A percentile compares a stretch with the other conserved stretches of the same genome.
Evolutionary conservation across 495 filamentous ascomycete species (phyloP).

Genomic region (Wilcoxina mikolae): DNA sequence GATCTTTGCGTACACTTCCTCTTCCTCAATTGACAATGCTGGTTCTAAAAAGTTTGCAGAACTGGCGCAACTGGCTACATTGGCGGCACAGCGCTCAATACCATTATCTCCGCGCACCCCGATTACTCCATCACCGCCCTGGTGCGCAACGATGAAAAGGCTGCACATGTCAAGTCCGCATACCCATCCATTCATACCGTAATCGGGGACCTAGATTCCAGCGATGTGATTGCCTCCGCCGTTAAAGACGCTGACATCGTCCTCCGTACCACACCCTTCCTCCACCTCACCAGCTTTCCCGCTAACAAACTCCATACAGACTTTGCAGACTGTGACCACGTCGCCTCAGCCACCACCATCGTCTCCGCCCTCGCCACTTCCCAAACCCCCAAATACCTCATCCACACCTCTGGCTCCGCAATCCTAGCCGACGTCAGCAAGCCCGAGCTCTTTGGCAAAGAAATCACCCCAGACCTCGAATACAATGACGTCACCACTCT

Average conservation of each 20-base stretch:
- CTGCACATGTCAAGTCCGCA: slow-evolving; percentile 11
- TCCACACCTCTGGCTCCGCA: slow-evolving; percentile 51
- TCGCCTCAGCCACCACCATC: slow-evolving; percentile 37
- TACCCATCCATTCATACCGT: slow-evolving; percentile 41
- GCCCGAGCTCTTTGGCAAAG: slow-evolving; percentile 34
- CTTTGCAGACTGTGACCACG: slow-evolving; percentile 42
- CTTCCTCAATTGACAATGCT: not conserved
- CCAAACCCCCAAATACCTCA: slow-evolving; percentile 27
- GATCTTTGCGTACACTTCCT: slow-evolving; percentile 19
- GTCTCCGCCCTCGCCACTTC: slow-evolving; percentile 32
- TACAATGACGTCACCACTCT: slow-evolving; percentile 48
- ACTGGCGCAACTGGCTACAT: slow-evolving; percentile 40
- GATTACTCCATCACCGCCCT: slow-evolving; percentile 35
- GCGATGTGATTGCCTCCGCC: slow-evolving; percentile 37
- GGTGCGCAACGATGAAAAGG: slow-evolving; percentile 31
- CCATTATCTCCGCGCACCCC: slow-evolving; percentile 32
- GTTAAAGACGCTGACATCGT: slow-evolving; percentile 45
- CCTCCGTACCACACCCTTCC: slow-evolving; percentile 30
- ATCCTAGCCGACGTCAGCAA: slow-evolving; percentile 33
- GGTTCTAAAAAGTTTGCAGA: slow-evolving; percentile 13
- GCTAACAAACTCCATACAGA: slow-evolving; percentile 27
- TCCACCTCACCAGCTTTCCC: not conserved
- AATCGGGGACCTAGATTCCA: slow-evolving; percentile 39
- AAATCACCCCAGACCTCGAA: slow-evolving; percentile 34
- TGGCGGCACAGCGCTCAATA: slow-evolving; percentile 36